Conservation (phyloP, 768 basidiomycete genomes). For the Kwoniella dejecticola region DNA sequence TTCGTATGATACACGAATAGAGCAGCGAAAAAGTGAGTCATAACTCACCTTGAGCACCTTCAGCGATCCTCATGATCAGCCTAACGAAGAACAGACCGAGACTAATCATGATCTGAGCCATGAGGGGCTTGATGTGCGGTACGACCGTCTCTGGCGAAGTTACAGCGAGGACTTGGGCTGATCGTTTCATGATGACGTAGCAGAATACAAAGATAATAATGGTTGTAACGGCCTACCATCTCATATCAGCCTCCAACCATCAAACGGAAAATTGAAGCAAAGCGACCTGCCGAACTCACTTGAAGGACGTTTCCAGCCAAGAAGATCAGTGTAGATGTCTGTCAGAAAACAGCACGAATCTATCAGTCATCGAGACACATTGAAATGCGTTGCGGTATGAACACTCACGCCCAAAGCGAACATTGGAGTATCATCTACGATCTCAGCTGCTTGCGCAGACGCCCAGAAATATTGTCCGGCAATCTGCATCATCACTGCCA, state of each 20-base stretch:
- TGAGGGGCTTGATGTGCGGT: conserved; percentile 27
- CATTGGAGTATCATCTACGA: conserved; percentile 30
- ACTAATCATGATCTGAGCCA: conserved; percentile 29
- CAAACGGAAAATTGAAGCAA: too few relatives aligned
- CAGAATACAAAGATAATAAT: conserved; percentile 38
- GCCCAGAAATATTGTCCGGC: conserved; percentile 33
- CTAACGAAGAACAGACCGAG: conserved; percentile 36
- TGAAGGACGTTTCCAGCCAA: conserved; percentile 40
- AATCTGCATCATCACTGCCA: conserved; percentile 35
- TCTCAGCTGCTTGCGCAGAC: conserved; percentile 26
- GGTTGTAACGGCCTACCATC: conserved; percentile 32
- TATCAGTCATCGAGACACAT: too few relatives aligned
- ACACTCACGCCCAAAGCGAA: conserved; percentile 34
- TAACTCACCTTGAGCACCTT: conserved; percentile 40
- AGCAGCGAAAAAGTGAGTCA: background rate
- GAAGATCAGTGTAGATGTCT: conserved; percentile 36
- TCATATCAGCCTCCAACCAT: too few relatives aligned
- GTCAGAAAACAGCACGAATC: background rate
- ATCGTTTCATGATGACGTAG: conserved; percentile 32
- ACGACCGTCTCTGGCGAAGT: conserved; percentile 9
- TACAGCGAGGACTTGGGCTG: conserved; percentile 20
- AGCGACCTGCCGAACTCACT: too few relatives aligned
- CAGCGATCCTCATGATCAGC: conserved; percentile 34
- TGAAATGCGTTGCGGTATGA: too few relatives aligned
- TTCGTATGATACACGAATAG: too few relatives aligned